These are phyloP conservation scores for Triticum aestivum DNA, from an alignment of 176 grass and related monocot genomes.

Conservation along the genomic window IWGSC_CS_RefSeq_v2.1 NC_057795.1:391325377-391325876, in stretches of 20 bases:
- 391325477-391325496: constrained; percentile 43
- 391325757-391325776: not conserved
- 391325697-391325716: constrained; percentile 98
- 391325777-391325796: not conserved
- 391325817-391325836: not conserved
- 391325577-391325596: constrained; percentile 94
- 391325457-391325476: constrained; percentile 92
- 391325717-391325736: constrained; percentile 91
- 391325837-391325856: not conserved
- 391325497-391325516: constrained; percentile 40
- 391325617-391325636: constrained; percentile 89
- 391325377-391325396: not conserved
- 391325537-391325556: constrained; percentile 99
- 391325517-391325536: constrained; percentile 88
- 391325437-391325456: constrained; percentile 85
- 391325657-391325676: constrained; percentile 96
- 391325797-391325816: not conserved
- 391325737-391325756: constrained; percentile 54
- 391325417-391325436: constrained; percentile 5
- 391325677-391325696: constrained; percentile 97
- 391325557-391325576: constrained; percentile 97
- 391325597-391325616: constrained; percentile 99
- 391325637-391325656: constrained; percentile 99
- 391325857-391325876: not conserved
- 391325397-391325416: not conserved